These are phyloP conservation scores for Huntiella abstrusa DNA, from an alignment of 2,329 filamentous ascomycete species.

Conservation along the genomic window DNA sequence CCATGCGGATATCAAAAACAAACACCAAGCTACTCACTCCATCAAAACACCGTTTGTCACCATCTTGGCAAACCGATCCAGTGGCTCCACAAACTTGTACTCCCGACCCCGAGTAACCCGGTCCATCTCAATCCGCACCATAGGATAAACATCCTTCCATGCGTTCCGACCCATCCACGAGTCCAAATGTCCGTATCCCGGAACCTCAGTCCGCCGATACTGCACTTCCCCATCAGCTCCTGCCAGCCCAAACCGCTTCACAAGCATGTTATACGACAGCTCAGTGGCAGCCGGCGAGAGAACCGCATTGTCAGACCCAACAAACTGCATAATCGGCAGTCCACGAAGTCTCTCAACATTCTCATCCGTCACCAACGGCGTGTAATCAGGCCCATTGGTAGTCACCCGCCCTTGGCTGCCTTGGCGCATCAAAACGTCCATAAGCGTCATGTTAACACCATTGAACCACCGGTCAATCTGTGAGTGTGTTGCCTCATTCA, in stretches of 20 bases:
- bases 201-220: constrained; percentile 33
- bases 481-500: constrained; percentile 46
- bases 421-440: constrained; percentile 37
- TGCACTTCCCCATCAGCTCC: constrained; percentile 18
- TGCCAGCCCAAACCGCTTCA: constrained; percentile 28
- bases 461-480: constrained; percentile 43
- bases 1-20: not conserved
- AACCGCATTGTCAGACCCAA: constrained; percentile 37
- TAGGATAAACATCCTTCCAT: constrained; percentile 39
- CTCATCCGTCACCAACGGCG: constrained; percentile 26
- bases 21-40: constrained; percentile 15
- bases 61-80: constrained; percentile 25
- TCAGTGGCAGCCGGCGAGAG: constrained; percentile 34
- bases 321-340: constrained; percentile 37
- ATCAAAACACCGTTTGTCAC: constrained; percentile 23
- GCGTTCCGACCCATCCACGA: constrained; percentile 43
- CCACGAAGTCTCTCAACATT: constrained; percentile 32
- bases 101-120: constrained; percentile 26
- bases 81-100: constrained; percentile 26
- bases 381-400: constrained; percentile 29
- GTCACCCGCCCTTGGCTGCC: constrained; percentile 32
- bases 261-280: constrained; percentile 32
- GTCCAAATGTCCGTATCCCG: constrained; percentile 41
- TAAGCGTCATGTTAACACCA: constrained; percentile 40
- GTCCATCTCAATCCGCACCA: constrained; percentile 35